These are phyloP conservation scores for Puccinia polysora DNA, from an alignment of 1,284 basidiomycete genomes.

Conservation along the genomic window DNA sequence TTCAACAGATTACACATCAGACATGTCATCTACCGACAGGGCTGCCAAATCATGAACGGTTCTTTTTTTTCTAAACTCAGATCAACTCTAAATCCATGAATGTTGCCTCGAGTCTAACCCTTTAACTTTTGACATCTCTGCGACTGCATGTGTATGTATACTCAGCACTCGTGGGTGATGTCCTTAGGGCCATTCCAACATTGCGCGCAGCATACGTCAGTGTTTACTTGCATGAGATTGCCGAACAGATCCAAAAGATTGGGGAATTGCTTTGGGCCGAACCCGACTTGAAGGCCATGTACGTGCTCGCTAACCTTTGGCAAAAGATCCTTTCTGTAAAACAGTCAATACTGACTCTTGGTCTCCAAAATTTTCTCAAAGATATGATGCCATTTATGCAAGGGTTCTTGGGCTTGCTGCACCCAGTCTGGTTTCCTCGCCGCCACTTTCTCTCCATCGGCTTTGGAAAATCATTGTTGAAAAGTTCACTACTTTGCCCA, in stretches of 20 bases:
- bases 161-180: conserved; percentile 10
- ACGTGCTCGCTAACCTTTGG: neutral
- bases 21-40: no score
- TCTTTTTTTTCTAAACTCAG: no score
- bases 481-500: conserved; percentile 21
- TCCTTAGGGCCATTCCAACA: conserved; percentile 18
- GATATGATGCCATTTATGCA: conserved; percentile 8
- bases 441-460: neutral
- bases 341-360: no score
- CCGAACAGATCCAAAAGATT: conserved; percentile 29
- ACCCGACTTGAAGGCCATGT: conserved; percentile 30
- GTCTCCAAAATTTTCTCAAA: no score
- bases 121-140: no score
- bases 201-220: conserved; percentile 35
- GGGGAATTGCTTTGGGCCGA: conserved; percentile 22
- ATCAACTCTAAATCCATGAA: neutral
- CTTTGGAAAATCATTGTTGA: conserved; percentile 15
- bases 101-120: no score
- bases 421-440: neutral
- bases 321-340: no score
- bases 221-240: conserved; percentile 36
- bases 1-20: no score
- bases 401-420: conserved; percentile 9
- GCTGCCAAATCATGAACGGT: no score
- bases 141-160: no score